These are phyloP conservation scores for Aspergillus sp. DNA, from an alignment of 2,329 filamentous ascomycete species.

Conservation along the genomic window DNA sequence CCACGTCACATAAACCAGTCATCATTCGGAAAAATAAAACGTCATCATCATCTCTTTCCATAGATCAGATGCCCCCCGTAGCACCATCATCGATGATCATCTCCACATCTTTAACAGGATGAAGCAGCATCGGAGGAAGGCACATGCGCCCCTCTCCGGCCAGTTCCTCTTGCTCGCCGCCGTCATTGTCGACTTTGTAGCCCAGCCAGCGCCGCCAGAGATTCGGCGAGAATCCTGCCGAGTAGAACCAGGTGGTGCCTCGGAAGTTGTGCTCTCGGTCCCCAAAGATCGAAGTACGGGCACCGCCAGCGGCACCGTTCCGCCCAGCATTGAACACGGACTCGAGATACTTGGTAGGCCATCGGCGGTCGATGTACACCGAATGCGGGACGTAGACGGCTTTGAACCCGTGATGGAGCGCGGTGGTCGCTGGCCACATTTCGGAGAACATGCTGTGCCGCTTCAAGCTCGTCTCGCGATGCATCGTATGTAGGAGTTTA, in stretches of 20 bases:
- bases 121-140: slow-evolving; percentile 81
- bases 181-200: slow-evolving; percentile 73
- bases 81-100: slow-evolving; percentile 43
- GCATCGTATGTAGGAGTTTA: slow-evolving; percentile 80
- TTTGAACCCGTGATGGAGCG: slow-evolving; percentile 89
- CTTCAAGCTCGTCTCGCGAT: slow-evolving; percentile 78
- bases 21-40: neutral
- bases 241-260: slow-evolving; percentile 90
- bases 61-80: neutral
- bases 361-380: slow-evolving; percentile 80
- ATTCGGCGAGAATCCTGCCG: slow-evolving; percentile 75
- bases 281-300: slow-evolving; percentile 71
- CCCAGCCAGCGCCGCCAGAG: slow-evolving; percentile 86
- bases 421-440: slow-evolving; percentile 90
- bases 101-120: slow-evolving; percentile 79
- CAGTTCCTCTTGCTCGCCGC: slow-evolving; percentile 73
- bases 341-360: slow-evolving; percentile 77
- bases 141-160: slow-evolving; percentile 83
- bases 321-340: slow-evolving; percentile 76
- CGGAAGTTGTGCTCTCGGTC: slow-evolving; percentile 86
- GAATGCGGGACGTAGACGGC: slow-evolving; percentile 89
- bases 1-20: no score
- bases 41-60: neutral
- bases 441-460: slow-evolving; percentile 92
- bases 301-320: slow-evolving; percentile 72